Base-by-base conservation (phyloP, 1,139 yeast species). In the Geotrichum candidum region DNA sequence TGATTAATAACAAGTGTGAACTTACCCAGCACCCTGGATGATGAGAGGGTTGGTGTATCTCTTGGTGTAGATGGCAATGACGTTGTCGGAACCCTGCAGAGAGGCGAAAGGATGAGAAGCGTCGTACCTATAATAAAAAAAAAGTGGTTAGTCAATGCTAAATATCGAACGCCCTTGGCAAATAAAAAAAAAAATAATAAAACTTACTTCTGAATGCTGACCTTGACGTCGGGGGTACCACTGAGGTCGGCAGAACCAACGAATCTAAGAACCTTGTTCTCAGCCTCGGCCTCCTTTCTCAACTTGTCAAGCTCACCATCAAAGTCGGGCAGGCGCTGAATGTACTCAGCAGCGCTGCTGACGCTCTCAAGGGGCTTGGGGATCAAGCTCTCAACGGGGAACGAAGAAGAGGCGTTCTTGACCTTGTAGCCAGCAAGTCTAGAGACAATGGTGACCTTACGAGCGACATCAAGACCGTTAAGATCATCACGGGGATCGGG, bases 401-500 rank as follows among this genome's bases (percentile, higher is more conserved):
- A 92, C n/a, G 97, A 85, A 35, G 38, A 25, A 50, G 94, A 83
- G 68, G 98, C 96, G n/a, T 95, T 86, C 73, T 88, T 88, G 38
- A 94, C 90, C 63, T 84, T 79, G 64, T 88, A 82, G 1, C 99
- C 99, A 27, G 97, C 82, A 62, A 94, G 82, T 80, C 99, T 87
- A 55, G 97, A 96, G 67, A 94, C 83, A 67, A 94, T 94, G 35
- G 99, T 91, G 46, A 94, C 97, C 76, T 94, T 94, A 81, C 99
- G 87, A 52, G 99, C 99, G 64, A 94, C 97, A 72, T 94, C 99
- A 74, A 94, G 82, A 64, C 99, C 99, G 74, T 94, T 94, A 76
- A 94, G 84, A 74, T 94, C 99, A 74, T 94, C 99, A 78, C 99
- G 86, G 74, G 99, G 99, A 75, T 94, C 99, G 58, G 99, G 99